These are phyloP conservation scores for Cynara cardunculus DNA, from an alignment of 129 eudicot genomes.

Conservation along the genomic window DNA sequence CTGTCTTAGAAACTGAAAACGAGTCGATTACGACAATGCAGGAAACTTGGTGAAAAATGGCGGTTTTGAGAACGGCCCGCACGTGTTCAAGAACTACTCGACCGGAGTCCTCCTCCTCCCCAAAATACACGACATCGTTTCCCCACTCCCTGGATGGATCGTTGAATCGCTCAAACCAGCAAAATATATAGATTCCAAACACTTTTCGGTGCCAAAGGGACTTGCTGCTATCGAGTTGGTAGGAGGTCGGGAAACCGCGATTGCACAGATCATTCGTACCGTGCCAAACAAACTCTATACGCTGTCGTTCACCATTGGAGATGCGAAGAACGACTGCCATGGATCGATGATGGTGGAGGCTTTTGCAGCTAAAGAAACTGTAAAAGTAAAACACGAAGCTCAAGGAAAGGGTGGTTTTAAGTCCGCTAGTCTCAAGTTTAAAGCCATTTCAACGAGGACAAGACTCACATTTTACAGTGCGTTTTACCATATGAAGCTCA, in stretches of 20 bases:
- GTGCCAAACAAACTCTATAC: slow-evolving; percentile 37
- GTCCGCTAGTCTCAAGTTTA: slow-evolving; percentile 36
- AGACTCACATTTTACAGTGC: slow-evolving; percentile 60
- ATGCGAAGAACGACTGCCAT: slow-evolving; percentile 61
- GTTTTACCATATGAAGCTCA: slow-evolving; percentile 41
- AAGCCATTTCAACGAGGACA: slow-evolving; percentile 40
- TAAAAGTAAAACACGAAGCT: slow-evolving; percentile 40
- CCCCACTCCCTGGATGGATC: slow-evolving; percentile 84
- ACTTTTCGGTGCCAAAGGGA: slow-evolving; percentile 60
- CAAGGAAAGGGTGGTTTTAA: slow-evolving; percentile 42
- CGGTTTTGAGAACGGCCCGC: slow-evolving; percentile 67
- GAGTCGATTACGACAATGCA: slow-evolving; percentile 13
- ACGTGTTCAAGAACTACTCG: slow-evolving; percentile 54
- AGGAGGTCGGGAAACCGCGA: slow-evolving; percentile 71
- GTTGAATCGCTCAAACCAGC: slow-evolving; percentile 73
- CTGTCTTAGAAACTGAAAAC: background rate
- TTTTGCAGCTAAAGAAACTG: slow-evolving; percentile 45
- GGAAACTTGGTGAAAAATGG: slow-evolving; percentile 74
- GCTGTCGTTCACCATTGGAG: slow-evolving; percentile 55
- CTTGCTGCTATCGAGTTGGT: slow-evolving; percentile 58
- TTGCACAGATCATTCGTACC: slow-evolving; percentile 57
- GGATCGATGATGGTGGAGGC: slow-evolving; percentile 83
- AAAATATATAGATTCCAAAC: slow-evolving; percentile 61
- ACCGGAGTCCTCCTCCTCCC: slow-evolving; percentile 74
- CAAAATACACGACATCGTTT: slow-evolving; percentile 43